These are phyloP conservation scores for Petunia axillaris DNA, from an alignment of 257 asterid species.

Conservation along the genomic window DNA sequence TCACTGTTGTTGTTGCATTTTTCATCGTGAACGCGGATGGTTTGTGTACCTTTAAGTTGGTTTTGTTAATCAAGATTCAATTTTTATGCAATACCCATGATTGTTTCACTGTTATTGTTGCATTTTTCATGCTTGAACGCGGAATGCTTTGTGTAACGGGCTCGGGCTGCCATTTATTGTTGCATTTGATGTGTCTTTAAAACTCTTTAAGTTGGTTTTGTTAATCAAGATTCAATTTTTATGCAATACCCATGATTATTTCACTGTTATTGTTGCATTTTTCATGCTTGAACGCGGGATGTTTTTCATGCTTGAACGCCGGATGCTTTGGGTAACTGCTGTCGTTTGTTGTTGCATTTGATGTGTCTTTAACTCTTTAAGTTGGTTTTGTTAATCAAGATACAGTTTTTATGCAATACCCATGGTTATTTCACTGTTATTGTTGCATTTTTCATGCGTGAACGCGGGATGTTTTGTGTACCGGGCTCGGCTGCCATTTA, in stretches of 20 bases:
- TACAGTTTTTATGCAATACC: not conserved
- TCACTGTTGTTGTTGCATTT: not conserved
- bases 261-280: not conserved
- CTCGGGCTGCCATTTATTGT: too few species aligned
- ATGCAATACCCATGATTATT: not conserved
- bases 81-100: not conserved
- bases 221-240: conserved; percentile 19
- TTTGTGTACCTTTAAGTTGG: not conserved
- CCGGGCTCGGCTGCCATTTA: too few species aligned
- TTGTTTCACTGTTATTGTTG: not conserved
- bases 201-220: not conserved
- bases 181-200: too few species aligned
- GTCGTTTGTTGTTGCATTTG: too few species aligned
- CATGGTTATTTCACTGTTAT: not conserved
- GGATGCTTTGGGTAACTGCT: too few species aligned
- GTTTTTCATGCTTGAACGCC: too few species aligned
- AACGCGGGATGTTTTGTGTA: too few species aligned
- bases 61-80: conserved; percentile 15
- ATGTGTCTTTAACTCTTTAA: not conserved
- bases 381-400: conserved; percentile 16
- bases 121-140: not conserved
- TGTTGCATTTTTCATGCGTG: not conserved
- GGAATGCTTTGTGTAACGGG: too few species aligned
- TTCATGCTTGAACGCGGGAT: not conserved
- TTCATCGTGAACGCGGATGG: not conserved